Base-by-base conservation (phyloP, 495 filamentous ascomycete species). In the Hypoxylon fragiforme region DNA sequence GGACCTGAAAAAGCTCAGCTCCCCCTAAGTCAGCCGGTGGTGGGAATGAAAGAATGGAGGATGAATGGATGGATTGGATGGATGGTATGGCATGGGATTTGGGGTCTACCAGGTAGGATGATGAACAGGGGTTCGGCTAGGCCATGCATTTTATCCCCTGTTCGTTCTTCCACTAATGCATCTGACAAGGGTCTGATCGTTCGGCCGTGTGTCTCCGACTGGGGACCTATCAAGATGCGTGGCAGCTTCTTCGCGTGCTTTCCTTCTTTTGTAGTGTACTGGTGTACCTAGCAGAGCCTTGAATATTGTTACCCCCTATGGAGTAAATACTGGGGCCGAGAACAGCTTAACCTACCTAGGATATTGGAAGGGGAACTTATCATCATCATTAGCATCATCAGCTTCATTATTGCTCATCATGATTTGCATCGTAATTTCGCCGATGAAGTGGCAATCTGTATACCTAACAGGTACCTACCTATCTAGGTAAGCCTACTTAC, bases 111-210 rank as follows among this genome's bases (percentile, higher is more conserved):
- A n/a, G n/a, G n/a, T n/a, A n/a, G n/a, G n/a, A n/a, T n/a, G n/a
- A n/a, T n/a, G n/a, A n/a, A n/a, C n/a, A n/a, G 57, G 45, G 13
- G 7, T 35, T 40, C 11, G 11, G 40, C 26, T 44, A 50, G 44
- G 34, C 46, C 26, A 44, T 56, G 51, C 57, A 42, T 38, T 9
- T n/a, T n/a, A 52, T 52, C 47, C 57, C 51, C 36, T 50, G 36
- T 21, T 20, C 20, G 44, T 60, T 53, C 57, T 60, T 59, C 50
- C 58, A 45, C 49, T 62, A 57, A 52, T 64, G 55, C 60, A 60
- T 54, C 16, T 38, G 41, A 59, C 64, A 67, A 48, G 64, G 64
- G 43, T 31, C 43, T 62, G 57, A 62, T 65, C 62, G 54, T 47
- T 62, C 54, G 64, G 57, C 50, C 53, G 57, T 48, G 30, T 60